Evolutionary conservation across 768 basidiomycete genomes (phyloP).

Genomic region (Hericium alpestre): DNA sequence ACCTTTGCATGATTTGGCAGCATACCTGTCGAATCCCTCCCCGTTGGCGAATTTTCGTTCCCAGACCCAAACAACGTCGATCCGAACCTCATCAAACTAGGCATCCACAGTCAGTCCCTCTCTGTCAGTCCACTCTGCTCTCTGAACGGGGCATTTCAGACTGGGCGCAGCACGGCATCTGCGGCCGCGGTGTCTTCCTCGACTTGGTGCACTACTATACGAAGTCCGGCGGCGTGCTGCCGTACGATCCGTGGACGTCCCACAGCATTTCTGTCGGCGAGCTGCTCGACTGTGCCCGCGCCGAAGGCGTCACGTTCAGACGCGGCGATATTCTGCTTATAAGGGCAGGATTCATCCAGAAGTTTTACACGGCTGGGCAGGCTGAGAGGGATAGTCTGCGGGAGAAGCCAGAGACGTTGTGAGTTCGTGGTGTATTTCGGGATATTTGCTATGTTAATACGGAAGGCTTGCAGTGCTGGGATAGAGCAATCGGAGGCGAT

Average conservation of each 20-base stretch:
- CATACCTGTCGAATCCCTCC: conserved; percentile 29
- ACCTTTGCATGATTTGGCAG: conserved; percentile 16
- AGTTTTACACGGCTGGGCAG: conserved; percentile 33
- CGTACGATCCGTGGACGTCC: conserved; percentile 56
- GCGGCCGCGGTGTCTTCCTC: conserved; percentile 56
- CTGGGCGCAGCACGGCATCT: conserved; percentile 63
- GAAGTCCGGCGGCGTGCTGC: conserved; percentile 27
- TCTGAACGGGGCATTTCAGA: conserved; percentile 27
- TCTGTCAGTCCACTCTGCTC: conserved; percentile 1
- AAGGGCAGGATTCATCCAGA: conserved; percentile 53
- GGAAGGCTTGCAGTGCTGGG: conserved; percentile 35
- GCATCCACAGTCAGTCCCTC: conserved; percentile 53
- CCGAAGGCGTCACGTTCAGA: conserved; percentile 47
- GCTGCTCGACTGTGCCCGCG: conserved; percentile 46
- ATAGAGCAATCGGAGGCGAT: conserved; percentile 60
- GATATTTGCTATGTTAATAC: background rate
- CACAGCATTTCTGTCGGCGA: conserved; percentile 43
- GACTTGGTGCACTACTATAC: conserved; percentile 50
- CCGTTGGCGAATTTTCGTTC: conserved; percentile 31
- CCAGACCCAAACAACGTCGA: conserved; percentile 41
- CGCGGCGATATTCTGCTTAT: conserved; percentile 52
- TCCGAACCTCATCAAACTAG: conserved; percentile 34
- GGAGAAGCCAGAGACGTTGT: conserved; percentile 43
- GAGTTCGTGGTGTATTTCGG: background rate
- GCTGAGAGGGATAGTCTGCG: conserved; percentile 34